Base-by-base conservation (phyloP, 345 rosid genomes). In the Sapria himalayana region DNA sequence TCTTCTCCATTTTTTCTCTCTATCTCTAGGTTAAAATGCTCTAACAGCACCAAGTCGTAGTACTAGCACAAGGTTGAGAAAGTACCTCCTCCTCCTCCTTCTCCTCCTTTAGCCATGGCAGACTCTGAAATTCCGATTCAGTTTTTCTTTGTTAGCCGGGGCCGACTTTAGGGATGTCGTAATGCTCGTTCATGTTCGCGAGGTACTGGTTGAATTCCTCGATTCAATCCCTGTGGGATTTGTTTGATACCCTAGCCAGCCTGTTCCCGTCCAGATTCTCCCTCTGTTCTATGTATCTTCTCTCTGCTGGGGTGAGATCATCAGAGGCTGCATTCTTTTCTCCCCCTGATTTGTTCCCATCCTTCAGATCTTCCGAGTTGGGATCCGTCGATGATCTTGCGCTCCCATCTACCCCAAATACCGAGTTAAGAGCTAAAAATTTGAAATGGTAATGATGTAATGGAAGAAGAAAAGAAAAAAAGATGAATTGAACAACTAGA, bases 131-230 rank as follows among this genome's bases (percentile, higher is more conserved):
- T n/a, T n/a, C n/a, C n/a, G 33, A n/a, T n/a, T n/a, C n/a, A n/a
- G n/a, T n/a, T n/a, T n/a, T n/a, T n/a, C n/a, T n/a, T n/a, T n/a
- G 12, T 70, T 58, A 78, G 49, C 97, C 89, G 14, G 92, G 92
- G 36, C 94, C 94, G 49, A 86, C 94, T 64, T 78, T 81, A 13
- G 85, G 94, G 58, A 81, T 78, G 62, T 78, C 85, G 12, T 81
- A 75, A 50, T 78, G 92, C 63, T 86, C 89, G 10, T 81, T 86
- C 82, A 86, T 73, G 61, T 76, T 86, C 6, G 89, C 94, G 15
- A 86, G 73, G 52, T 76, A 81, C 59, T 76, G 89, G 51, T 73
- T 81, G 61, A 73, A 85, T 35, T 73, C 85, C 46, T 75, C 79
- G 58, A 85, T 81, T 59, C 80, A 64, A 52, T 85, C 81, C 1